Base-by-base conservation (phyloP, 2,329 filamentous ascomycete species). In the Pseudocercospora eumusae region DNA sequence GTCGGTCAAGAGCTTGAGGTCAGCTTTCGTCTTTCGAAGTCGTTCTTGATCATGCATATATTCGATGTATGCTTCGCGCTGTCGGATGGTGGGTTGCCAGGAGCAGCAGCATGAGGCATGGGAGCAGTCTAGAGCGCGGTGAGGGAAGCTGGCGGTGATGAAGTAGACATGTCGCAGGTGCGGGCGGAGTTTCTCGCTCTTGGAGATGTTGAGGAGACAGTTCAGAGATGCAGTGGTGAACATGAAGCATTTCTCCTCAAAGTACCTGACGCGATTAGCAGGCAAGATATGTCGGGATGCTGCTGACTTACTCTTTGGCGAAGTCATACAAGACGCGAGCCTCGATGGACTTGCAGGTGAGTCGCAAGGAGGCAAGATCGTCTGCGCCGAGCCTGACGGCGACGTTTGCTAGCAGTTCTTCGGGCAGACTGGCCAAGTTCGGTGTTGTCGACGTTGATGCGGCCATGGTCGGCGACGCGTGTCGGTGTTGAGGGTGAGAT, bases 371-470 rank as follows among this genome's bases (percentile, higher is more conserved):
- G 36, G 62, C 67, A 20, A 70, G 56, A 59, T 73, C 72, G 59
- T 74, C 72, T 40, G 60, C 64, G 53, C 66, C 69, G 27, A 74
- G 62, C 49, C 63, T 65, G 50, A 57, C 44, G 28, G 66, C 63
- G 42, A 74, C 68, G 55, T 73, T 70, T 27, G 62, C 65, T 20
- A 74, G 36, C 10, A 74, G 59, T 59, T 74, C 72, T 59, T 71
- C 71, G 2, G 72, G 71, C 4, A 74, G 61, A n/a, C 28, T 57
- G 15, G 65, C 66, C 11, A n/a, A n/a, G n/a, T n/a, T n/a, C n/a
- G n/a, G n/a, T n/a, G n/a, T n/a, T n/a, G n/a, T n/a, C n/a, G n/a
- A n/a, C n/a, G n/a, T n/a, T n/a, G n/a, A n/a, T 18, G 36, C 7
- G 15, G 36, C 36, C 36, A 40, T 40, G 36, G 15, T 40, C 36